Evolutionary conservation across 805 yeast genomes (phyloP), one percentile per base, ranked within the genome.

Genomic region (Candida gorgasii): DNA sequence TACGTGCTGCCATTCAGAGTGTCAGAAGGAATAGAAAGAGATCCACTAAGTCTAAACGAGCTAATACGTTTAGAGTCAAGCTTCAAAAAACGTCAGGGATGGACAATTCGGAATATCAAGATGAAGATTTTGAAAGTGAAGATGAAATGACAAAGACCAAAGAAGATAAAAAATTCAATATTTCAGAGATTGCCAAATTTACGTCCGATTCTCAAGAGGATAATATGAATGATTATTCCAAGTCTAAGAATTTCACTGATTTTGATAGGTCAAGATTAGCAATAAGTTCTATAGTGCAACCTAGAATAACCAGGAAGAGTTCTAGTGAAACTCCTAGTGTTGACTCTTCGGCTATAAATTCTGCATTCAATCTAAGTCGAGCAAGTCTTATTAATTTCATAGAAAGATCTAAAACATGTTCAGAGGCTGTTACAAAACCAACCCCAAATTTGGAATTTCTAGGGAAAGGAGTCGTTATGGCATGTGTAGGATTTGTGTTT

Each of bases 1-100:
- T 93, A 0, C 72, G 96, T 27, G 95, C 96, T 8, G 98, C 97
- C 1, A 84, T 92, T 19, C 99, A 92, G 63, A 84, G 95, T 39
- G 97, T 87, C 1, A 70, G 98, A 48, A 72, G 99, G 50, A 92
- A 92, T 61, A 74, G 96, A 46, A 87, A 84, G 57, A 63, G 96
- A 49, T 77, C 68, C n/a, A 55, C 68, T 17, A 65, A 69, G 47
- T 45, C 70, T 0, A 57, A 55, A 16, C 17, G 26, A 19, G 29
- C 32, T 23, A 34, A 33, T 32, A 43, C 45, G 13, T 42, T 42
- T 27, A 18, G 39, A 15, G 45, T 37, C n/a, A 42, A 27, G 24
- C 19, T 26, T 29, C 45, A 15, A 29, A 39, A 20, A 18, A 22
- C 16, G 27, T 8, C 34, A 44, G 27, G 32, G 2, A 18, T 28